phyloP scores from a whole-genome alignment of 495 filamentous ascomycete genomes.

The Penicillium verhagenii region DNA sequence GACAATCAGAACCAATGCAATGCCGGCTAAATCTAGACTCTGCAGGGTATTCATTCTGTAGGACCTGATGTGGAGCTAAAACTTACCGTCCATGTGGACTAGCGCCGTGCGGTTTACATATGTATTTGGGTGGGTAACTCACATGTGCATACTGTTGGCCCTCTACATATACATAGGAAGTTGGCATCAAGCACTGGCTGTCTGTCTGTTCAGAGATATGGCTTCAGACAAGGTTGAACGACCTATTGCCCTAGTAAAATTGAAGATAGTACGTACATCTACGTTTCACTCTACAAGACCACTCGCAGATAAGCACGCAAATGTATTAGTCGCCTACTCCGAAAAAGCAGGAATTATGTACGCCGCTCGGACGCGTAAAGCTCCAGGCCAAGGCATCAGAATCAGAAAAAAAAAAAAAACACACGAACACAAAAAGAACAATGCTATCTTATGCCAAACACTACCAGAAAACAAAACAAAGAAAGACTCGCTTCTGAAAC shows the following conservation, averaged over 20 bases:
- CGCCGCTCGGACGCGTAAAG: slow-evolving; percentile 13
- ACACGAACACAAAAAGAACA: slow-evolving; percentile 15
- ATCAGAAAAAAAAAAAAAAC: slow-evolving; percentile 2
- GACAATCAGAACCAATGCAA: no score
- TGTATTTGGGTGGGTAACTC: neutral
- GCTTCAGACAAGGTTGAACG: no score
- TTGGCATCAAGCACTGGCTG: no score
- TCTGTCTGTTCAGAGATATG: neutral
- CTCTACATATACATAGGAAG: no score
- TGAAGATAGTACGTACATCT: neutral
- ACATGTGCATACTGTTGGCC: neutral
- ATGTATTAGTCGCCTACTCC: slow-evolving; percentile 17
- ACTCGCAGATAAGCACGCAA: slow-evolving; percentile 7
- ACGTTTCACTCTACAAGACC: no score
- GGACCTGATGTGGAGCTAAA: no score
- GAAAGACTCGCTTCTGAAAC: slow-evolving; percentile 30
- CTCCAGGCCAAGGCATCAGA: slow-evolving; percentile 5
- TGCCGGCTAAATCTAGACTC: no score
- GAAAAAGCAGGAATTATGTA: slow-evolving; percentile 17
- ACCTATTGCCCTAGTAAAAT: neutral
- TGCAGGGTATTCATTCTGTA: no score
- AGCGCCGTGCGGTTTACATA: neutral
- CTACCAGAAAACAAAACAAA: slow-evolving; percentile 21
- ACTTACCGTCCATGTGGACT: neutral
- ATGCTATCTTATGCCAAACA: slow-evolving; percentile 36